A percentile compares a stretch with the other conserved stretches of the same genome.
These are phyloP conservation scores for Hevea brasiliensis DNA, from an alignment of 345 rosid genomes.

Conservation along the genomic window DNA sequence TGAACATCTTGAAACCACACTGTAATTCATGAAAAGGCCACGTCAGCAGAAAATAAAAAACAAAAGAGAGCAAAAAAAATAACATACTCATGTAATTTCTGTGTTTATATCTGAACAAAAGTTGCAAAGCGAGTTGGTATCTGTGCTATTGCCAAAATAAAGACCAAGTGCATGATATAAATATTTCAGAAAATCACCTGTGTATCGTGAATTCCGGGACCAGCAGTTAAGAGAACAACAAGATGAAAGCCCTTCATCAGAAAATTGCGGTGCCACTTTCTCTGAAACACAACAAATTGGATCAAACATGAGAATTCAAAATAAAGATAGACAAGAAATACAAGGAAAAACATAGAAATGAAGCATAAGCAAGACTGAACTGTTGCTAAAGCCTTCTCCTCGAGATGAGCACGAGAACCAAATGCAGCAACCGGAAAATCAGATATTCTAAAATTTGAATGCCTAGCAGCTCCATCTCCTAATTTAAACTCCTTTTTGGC, in stretches of 20 bases:
- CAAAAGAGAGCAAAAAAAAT: not conserved
- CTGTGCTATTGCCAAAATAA: not conserved
- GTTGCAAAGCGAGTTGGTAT: not conserved
- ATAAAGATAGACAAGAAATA: not conserved
- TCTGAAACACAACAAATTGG: slow-evolving; percentile 47
- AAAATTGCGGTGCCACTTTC: slow-evolving; percentile 97
- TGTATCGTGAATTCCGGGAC: slow-evolving; percentile 96
- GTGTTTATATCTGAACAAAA: not conserved
- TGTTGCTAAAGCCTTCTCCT: slow-evolving; percentile 90
- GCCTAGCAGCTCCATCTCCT: slow-evolving; percentile 46
- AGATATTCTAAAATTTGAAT: slow-evolving; percentile 48
- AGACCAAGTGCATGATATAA: not conserved
- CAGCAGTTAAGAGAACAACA: slow-evolving; percentile 81
- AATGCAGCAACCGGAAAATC: slow-evolving; percentile 80
- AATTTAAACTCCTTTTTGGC: slow-evolving; percentile 48
- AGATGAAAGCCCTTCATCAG: slow-evolving; percentile 97
- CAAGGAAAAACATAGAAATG: slow-evolving; percentile 2
- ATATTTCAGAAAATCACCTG: slow-evolving; percentile 48
- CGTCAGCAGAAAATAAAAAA: slow-evolving; percentile 9
- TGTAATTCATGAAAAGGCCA: slow-evolving; percentile 29
- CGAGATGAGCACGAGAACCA: slow-evolving; percentile 99
- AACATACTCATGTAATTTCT: not conserved
- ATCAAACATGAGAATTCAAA: slow-evolving; percentile 25
- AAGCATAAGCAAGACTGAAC: slow-evolving; percentile 48
- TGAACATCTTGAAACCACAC: slow-evolving; percentile 99